Evolutionary conservation across 163 green algal genomes (phyloP), one percentile per base, ranked within the genome.

Genomic region (Trebouxia gelatinosa): DNA sequence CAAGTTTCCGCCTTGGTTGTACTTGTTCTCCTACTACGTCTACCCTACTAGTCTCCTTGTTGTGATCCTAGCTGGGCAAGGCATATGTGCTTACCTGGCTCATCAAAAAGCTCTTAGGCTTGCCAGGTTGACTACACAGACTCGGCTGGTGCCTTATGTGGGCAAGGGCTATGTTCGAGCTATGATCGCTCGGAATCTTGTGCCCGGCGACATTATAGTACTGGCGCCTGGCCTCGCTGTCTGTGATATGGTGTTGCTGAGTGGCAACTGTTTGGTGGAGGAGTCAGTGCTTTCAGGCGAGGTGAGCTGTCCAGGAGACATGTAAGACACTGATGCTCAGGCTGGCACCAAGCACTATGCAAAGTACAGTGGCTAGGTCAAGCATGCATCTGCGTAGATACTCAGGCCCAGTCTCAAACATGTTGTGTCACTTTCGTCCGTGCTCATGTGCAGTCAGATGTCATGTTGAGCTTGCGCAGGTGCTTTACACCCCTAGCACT

Each of bases 91-190:
- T 17, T 23, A 43, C 21, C 26, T 32, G 19, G 38, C n/a, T 3
- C 34, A 72, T 37, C 64, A 43, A 5, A 35, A 72, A 16, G 35
- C 35, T 23, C 28, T 35, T 21, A 50, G 4, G 35, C 19, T 72
- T 5, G 6, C 38, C 26, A 13, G 26, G 3, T 9, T 32, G 3
- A 35, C 34, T 32, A 11, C 35, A 6, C 35, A 51, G 37, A 35
- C 21, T 2, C 37, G 21, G 0, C n/a, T 72, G 21, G 64, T 72
- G 4, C 64, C 64, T 23, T 51, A 37, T 54, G 64, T 72, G 64
- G 23, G 21, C 35, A 72, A 72, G 26, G 64, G 64, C 2, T 72
- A 26, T 51, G 64, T 72, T 35, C 35, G 64, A 19, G 64, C 64
- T 6, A 51, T 29, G 4, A 16, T 28, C 2, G 23, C 64, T 2